Conservation (phyloP, 2,329 filamentous ascomycete species). For the Neofusicoccum umdonicola region DNA sequence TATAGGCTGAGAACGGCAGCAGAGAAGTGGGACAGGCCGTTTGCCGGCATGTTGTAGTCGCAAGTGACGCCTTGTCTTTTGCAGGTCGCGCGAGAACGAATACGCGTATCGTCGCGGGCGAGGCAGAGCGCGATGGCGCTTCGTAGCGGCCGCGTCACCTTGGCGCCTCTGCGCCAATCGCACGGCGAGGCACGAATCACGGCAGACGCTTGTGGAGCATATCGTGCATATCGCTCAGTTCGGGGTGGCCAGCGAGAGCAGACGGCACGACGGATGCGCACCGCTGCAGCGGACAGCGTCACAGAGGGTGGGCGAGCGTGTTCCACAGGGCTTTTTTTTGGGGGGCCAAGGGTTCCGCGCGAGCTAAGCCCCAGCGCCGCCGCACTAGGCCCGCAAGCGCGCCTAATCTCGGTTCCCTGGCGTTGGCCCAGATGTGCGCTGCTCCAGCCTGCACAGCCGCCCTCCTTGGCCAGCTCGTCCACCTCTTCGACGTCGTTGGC, state of each 20-base stretch:
- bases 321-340: not conserved
- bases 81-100: constrained; percentile 5
- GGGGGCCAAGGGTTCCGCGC: constrained; percentile 1
- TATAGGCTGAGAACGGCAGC: not conserved
- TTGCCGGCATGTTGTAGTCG: not conserved
- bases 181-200: not conserved
- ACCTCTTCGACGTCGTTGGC: constrained; percentile 5
- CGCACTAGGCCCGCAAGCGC: constrained; percentile 12
- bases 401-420: constrained; percentile 9
- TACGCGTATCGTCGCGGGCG: not conserved
- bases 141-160: constrained; percentile 2
- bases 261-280: not conserved
- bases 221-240: not conserved
- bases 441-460: constrained; percentile 16
- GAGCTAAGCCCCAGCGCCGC: constrained; percentile 1
- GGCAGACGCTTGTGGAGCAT: not conserved
- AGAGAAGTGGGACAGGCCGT: not conserved
- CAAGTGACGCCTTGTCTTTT: not conserved
- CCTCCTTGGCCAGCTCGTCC: constrained; percentile 13
- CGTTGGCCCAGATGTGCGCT: constrained; percentile 4
- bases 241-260: not conserved
- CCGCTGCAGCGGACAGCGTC: not conserved
- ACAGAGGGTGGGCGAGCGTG: not conserved
- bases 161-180: not conserved
- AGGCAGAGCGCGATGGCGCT: not conserved